Base-by-base conservation (phyloP, 306 rosid genomes). In the Echinosophora koreensis region DNA sequence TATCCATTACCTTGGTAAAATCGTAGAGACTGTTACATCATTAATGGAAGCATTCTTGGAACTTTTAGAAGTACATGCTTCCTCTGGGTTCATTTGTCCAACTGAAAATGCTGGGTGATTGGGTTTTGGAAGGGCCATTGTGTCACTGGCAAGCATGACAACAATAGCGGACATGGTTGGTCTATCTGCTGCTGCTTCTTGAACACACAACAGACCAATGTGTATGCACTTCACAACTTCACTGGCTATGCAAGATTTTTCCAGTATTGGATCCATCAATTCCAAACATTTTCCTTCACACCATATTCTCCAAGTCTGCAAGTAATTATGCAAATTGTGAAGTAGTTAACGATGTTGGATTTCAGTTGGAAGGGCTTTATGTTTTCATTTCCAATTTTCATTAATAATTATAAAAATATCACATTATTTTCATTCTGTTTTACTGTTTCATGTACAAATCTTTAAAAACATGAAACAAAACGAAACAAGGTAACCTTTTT, bases 301-400 rank as follows among this genome's bases (percentile, higher is more conserved):
- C 93, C 93, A 89, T 0, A 63, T 67, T 58, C 8, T 77, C 93
- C 88, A 87, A 39, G 88, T 69, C 90, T 87, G 77, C 71, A 77
- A 3, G 30, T 27, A 69, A 1, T 38, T 58, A 10, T 49, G 0
- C 32, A 30, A 39, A 6, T 41, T 37, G 5, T 37, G 41, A 37
- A 4, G 7, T 37, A 6, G 41, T 37, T 37, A 6, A 6, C 41
- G 4, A 37, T 37, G 5, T 37, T 37, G 5, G 6, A 6, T 6
- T 6, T 6, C 41, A 30, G 32, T 30, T 30, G 32, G 32, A 30
- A 30, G 3, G 22, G 22, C 22, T 22, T 22, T 22, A 0, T 22
- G 22, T 22, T 22, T 22, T 22, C 22, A 22, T 22, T 35, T 35
- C 38, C 38, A 35, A 35, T 3, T 35, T 3, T 35, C 38, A 2